Conservation (phyloP, 768 basidiomycete genomes). For the Collybiopsis confluens region DNA sequence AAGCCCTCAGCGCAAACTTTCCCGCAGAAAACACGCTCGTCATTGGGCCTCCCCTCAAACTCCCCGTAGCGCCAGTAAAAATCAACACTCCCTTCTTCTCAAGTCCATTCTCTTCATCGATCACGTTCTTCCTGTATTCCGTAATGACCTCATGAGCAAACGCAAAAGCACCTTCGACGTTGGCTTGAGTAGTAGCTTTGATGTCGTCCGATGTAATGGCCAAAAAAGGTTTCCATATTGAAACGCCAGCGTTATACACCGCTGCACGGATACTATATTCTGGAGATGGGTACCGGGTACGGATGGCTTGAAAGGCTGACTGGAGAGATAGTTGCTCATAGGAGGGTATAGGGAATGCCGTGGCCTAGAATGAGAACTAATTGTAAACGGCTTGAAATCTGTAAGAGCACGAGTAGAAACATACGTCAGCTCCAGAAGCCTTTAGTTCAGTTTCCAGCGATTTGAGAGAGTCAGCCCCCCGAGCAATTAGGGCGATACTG, state of each 20-base stretch:
- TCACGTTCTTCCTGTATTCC: slow-evolving; percentile 53
- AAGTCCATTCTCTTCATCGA: slow-evolving; percentile 43
- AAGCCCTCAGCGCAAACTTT: slow-evolving; percentile 58
- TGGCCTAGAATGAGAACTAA: too few relatives aligned
- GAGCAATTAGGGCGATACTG: too few relatives aligned
- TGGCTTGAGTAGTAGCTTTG: slow-evolving; percentile 43
- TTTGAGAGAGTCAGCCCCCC: too few relatives aligned
- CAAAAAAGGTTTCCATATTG: slow-evolving; percentile 65
- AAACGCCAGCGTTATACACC: slow-evolving; percentile 57
- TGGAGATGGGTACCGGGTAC: slow-evolving; percentile 40
- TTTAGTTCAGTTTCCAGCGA: too few relatives aligned
- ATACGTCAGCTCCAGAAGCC: too few relatives aligned
- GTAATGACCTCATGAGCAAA: slow-evolving; percentile 60
- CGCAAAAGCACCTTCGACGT: slow-evolving; percentile 55
- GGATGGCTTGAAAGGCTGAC: slow-evolving; percentile 41
- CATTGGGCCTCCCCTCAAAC: slow-evolving; percentile 53
- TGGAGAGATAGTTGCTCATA: slow-evolving; percentile 50
- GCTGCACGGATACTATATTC: slow-evolving; percentile 51
- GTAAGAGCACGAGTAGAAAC: too few relatives aligned
- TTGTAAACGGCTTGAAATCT: too few relatives aligned
- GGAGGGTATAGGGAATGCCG: too few relatives aligned
- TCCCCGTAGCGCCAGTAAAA: slow-evolving; percentile 73
- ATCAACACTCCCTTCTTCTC: slow-evolving; percentile 56
- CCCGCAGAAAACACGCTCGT: slow-evolving; percentile 64
- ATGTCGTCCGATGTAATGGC: slow-evolving; percentile 57